Evolutionary conservation across 1,139 yeast species (phyloP), one percentile per base, ranked within the genome.

Genomic region (Sugiyamaella xylanicola): DNA sequence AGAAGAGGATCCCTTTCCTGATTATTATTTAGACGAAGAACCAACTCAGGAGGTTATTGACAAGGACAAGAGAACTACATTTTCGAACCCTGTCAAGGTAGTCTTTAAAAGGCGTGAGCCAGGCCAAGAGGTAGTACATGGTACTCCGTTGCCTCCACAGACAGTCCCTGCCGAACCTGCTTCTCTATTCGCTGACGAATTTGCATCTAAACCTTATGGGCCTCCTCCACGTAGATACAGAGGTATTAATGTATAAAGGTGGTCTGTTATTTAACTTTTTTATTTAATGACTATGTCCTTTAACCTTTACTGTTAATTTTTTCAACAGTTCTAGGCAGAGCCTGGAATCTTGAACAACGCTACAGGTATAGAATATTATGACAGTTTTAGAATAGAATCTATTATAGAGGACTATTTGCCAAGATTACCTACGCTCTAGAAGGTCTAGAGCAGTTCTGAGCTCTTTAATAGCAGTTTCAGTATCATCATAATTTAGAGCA

Each of bases 401-500:
- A n/a, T n/a, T n/a, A n/a, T n/a, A n/a, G n/a, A n/a, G n/a, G n/a
- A n/a, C n/a, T n/a, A n/a, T n/a, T n/a, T n/a, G n/a, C n/a, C n/a
- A 25, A 32, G 37, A 32, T 32, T 32, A 32, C 13, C 48, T 13
- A 5, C 39, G 22, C 32, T 62, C 56, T 22, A 72, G 62, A n/a
- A 68, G 52, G 1, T 59, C 79, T 54, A 92, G 73, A 0, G 97
- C 96, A 25, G 76, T 68, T 41, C 74, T 72, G 43, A 93, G 76
- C 70, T 93, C 96, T n/a, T 73, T 74, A 50, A 86, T 82, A 0
- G 98, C 98, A 0, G 98, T 93, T 3, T 71, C 77, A 46, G 84
- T 75, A 65, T 93, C 99, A 61, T 93, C 98, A 69, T 91, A 93
- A 68, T 91, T 92, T 63, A 93, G 78, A 0, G 99, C 99, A 50